Conservation (phyloP, 2,329 filamentous ascomycete species). For the Ilyonectria robusta region DNA sequence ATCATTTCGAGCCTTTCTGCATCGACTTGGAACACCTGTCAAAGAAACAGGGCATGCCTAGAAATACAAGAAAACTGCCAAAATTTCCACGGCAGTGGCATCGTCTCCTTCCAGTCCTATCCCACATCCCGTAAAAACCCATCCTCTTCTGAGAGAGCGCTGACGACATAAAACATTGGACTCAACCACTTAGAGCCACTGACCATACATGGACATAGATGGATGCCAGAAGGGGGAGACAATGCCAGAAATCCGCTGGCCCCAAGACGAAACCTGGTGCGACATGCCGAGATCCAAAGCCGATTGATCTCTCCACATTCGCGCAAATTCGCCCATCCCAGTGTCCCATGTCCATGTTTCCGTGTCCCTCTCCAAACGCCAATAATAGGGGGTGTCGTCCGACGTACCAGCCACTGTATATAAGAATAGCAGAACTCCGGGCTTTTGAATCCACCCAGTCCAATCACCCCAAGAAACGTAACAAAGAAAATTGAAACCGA, state of each 20-base stretch:
- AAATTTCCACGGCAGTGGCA: constrained; percentile 12
- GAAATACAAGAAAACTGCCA: constrained; percentile 44
- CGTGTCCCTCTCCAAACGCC: constrained; percentile 46
- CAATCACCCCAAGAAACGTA: constrained; percentile 38
- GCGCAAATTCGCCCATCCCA: constrained; percentile 25
- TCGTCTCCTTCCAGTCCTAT: constrained; percentile 24
- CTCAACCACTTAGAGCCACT: constrained; percentile 15
- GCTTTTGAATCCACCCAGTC: constrained; percentile 47
- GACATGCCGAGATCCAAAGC: constrained; percentile 29
- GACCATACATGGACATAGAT: constrained; percentile 21
- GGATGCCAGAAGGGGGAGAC: background rate
- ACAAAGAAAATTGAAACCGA: constrained; percentile 38
- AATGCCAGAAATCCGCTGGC: constrained; percentile 2
- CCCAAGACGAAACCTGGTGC: constrained; percentile 29
- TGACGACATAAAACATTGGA: constrained; percentile 22
- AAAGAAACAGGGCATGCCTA: constrained; percentile 35
- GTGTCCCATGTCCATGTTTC: constrained; percentile 29
- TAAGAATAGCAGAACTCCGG: constrained; percentile 50
- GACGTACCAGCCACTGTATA: constrained; percentile 45
- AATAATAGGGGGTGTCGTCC: constrained; percentile 38
- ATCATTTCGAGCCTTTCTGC: constrained; percentile 35
- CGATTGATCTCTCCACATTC: constrained; percentile 11
- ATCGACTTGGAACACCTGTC: constrained; percentile 32
- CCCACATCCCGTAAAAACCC: constrained; percentile 22
- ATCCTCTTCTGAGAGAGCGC: constrained; percentile 14